Evolutionary conservation across 805 yeast genomes (phyloP).

Genomic region (Metschnikowia gruessii): DNA sequence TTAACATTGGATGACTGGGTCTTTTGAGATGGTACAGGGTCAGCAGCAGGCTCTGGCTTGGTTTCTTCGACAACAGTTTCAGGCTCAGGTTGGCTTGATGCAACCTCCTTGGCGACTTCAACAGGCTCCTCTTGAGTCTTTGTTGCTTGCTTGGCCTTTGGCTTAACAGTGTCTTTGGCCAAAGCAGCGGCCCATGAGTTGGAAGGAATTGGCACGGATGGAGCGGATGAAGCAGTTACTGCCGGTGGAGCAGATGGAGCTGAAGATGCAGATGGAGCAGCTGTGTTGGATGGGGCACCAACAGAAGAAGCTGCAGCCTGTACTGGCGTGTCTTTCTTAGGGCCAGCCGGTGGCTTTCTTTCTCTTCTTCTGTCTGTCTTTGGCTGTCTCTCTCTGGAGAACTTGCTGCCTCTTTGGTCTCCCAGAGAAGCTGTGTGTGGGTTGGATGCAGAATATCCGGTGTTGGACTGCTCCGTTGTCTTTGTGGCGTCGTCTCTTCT

Average conservation of each 20-base stretch:
- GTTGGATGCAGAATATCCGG: conserved; percentile 2
- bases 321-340: conserved; percentile 19
- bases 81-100: not conserved
- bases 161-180: conserved; percentile 34
- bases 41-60: conserved; percentile 5
- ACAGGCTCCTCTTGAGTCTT: conserved; percentile 17
- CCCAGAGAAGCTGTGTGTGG: conserved; percentile 7
- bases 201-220: conserved; percentile 18
- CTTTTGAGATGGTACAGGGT: conserved; percentile 3
- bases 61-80: conserved; percentile 1
- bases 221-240: conserved; percentile 21
- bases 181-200: conserved; percentile 48
- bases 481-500: conserved; percentile 33
- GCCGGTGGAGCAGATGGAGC: conserved; percentile 20
- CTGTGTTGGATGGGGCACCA: not conserved
- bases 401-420: conserved; percentile 8
- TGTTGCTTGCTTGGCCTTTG: conserved; percentile 25
- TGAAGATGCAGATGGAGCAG: conserved; percentile 19
- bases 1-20: conserved; percentile 11
- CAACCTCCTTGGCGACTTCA: conserved; percentile 4
- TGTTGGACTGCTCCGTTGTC: conserved; percentile 6
- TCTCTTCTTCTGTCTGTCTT: conserved; percentile 18
- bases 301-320: conserved; percentile 12
- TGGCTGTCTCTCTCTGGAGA: conserved; percentile 16
- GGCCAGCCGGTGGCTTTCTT: conserved; percentile 13